Conservation (phyloP, 257 asterid species). For the Fraxinus cuspidata region DNA sequence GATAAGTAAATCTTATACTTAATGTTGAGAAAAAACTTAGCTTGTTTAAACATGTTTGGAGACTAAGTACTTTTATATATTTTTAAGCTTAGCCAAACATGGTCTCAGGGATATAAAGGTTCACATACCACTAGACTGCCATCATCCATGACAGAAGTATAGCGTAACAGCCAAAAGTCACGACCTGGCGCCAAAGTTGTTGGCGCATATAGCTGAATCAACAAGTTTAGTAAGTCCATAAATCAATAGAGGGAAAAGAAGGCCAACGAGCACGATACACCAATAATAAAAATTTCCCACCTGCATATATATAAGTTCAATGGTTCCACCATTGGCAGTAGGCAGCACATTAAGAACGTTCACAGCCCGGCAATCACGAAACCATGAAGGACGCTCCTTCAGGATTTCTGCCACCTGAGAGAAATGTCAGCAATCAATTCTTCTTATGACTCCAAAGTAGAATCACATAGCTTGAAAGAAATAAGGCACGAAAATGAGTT, state of each 20-base stretch:
- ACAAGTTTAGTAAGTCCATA: neutral
- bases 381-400: slow-evolving; percentile 91
- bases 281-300: slow-evolving; percentile 28
- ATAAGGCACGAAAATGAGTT: neutral
- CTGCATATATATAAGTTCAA: slow-evolving; percentile 91
- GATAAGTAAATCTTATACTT: neutral
- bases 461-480: neutral
- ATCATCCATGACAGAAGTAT: slow-evolving; percentile 81
- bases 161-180: slow-evolving; percentile 85
- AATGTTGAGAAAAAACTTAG: neutral
- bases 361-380: slow-evolving; percentile 88
- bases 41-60: neutral
- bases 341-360: slow-evolving; percentile 82
- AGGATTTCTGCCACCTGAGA: slow-evolving; percentile 88
- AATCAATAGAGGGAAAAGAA: neutral
- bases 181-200: slow-evolving; percentile 97
- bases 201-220: slow-evolving; percentile 71
- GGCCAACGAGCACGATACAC: neutral
- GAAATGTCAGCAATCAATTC: neutral
- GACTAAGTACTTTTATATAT: neutral
- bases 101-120: slow-evolving; percentile 3
- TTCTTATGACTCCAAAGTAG: neutral
- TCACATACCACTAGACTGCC: slow-evolving; percentile 80
- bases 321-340: slow-evolving; percentile 95
- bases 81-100: neutral